A percentile compares a stretch with the other conserved stretches of the same genome.
Conservation (phyloP, 805 yeast genomes). For the Starmerella floris region DNA sequence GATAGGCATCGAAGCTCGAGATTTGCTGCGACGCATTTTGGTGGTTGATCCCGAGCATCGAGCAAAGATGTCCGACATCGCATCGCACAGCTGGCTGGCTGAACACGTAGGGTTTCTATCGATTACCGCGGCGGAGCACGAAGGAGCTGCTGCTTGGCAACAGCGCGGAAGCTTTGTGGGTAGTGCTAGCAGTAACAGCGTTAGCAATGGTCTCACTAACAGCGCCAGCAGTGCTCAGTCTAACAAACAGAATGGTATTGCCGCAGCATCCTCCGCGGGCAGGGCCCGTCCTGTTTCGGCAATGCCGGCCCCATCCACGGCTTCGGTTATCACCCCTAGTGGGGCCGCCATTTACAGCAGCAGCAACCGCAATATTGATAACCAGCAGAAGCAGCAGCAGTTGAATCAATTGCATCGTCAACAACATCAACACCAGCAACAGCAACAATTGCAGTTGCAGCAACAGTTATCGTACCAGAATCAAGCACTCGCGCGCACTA, state of each 20-base stretch:
- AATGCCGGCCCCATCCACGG: not conserved
- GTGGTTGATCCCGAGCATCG: slow-evolving; percentile 77
- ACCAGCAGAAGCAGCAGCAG: not conserved
- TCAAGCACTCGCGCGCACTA: not conserved
- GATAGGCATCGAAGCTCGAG: slow-evolving; percentile 80
- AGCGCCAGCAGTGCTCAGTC: not conserved
- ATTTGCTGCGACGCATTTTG: slow-evolving; percentile 63
- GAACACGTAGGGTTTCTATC: slow-evolving; percentile 71
- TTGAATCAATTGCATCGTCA: not conserved
- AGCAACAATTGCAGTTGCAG: not conserved
- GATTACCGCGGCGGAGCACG: slow-evolving; percentile 86
- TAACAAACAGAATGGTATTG: too few relatives aligned
- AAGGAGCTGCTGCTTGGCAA: slow-evolving; percentile 27
- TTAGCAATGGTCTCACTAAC: not conserved
- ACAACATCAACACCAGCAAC: not conserved
- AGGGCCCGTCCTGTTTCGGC: slow-evolving; percentile 6
- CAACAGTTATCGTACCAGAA: not conserved
- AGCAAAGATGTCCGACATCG: slow-evolving; percentile 50
- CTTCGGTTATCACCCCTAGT: not conserved
- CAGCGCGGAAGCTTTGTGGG: slow-evolving; percentile 2
- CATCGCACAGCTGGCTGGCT: slow-evolving; percentile 79
- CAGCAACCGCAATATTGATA: not conserved
- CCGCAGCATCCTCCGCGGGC: not conserved
- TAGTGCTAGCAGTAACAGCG: not conserved
- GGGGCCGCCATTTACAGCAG: not conserved